Evolutionary conservation across 352 stramenopile genomes (phyloP).

Genomic region (Globisporangium spinosum): DNA sequence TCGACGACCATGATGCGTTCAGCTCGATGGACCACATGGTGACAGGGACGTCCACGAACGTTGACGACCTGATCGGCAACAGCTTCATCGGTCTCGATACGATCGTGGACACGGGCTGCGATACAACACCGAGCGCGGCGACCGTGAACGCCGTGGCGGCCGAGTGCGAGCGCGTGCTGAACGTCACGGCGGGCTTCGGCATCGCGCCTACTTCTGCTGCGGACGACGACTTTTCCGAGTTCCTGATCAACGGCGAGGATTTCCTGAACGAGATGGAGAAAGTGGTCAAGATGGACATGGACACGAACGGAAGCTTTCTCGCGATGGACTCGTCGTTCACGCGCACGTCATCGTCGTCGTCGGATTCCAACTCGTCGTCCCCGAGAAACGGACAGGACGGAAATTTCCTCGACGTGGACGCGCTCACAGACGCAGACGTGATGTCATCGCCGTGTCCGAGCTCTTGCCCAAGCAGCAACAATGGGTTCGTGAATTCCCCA

Average conservation of each 20-base stretch:
- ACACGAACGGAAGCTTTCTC: conserved; percentile 13
- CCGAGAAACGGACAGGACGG: conserved; percentile 20
- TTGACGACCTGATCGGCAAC: conserved; percentile 30
- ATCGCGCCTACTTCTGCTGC: not conserved
- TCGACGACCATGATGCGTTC: conserved; percentile 24
- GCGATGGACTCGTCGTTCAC: conserved; percentile 9
- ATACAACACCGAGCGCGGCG: not conserved
- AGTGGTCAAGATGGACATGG: conserved; percentile 38
- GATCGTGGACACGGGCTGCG: conserved; percentile 1
- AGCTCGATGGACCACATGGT: not conserved
- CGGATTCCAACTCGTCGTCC: conserved; percentile 14
- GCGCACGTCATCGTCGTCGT: conserved; percentile 7
- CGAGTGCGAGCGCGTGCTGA: conserved; percentile 20
- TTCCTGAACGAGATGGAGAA: conserved; percentile 56
- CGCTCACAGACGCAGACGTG: conserved; percentile 43
- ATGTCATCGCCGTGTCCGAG: conserved; percentile 50
- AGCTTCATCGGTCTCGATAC: conserved; percentile 19
- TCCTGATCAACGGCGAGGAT: conserved; percentile 56
- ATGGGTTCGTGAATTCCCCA: conserved; percentile 24
- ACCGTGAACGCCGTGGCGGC: not conserved
- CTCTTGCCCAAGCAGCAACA: conserved; percentile 27
- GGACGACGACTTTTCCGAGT: conserved; percentile 35
- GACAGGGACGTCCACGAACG: conserved; percentile 1
- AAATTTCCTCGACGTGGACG: conserved; percentile 33
- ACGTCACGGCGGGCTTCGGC: conserved; percentile 14